A percentile compares a stretch with the other conserved stretches of the same genome.
These are phyloP conservation scores for Caulochytrium protostelioides DNA, from an alignment of 371 early-diverging fungal genomes.

Conservation along the genomic window DNA sequence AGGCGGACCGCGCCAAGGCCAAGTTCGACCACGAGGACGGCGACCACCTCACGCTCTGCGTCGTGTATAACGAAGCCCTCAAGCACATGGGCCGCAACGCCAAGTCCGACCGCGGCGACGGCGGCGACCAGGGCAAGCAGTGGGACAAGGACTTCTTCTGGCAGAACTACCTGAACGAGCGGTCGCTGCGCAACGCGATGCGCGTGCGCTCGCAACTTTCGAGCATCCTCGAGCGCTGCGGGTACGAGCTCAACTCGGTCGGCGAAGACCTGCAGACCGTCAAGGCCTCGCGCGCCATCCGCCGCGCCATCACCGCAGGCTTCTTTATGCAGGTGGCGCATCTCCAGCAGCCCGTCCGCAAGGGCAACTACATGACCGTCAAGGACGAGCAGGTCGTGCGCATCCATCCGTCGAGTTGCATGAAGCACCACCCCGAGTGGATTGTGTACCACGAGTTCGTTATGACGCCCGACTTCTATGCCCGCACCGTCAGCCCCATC, in stretches of 20 bases:
- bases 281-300: too few relatives aligned
- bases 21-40: conserved; percentile 78
- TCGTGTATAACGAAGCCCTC: background rate
- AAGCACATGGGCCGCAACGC: background rate
- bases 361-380: conserved; percentile 73
- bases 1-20: conserved; percentile 78
- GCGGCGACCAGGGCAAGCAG: conserved; percentile 54
- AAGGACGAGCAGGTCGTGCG: conserved; percentile 91
- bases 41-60: conserved; percentile 46
- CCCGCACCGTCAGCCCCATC: conserved; percentile 73
- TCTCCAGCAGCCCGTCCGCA: conserved; percentile 56
- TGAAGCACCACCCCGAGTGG: conserved; percentile 85
- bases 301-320: conserved; percentile 64
- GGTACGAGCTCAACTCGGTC: conserved; percentile 47
- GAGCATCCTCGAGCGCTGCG: conserved; percentile 55
- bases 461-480: conserved; percentile 60
- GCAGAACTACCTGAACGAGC: conserved; percentile 66
- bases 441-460: conserved; percentile 91
- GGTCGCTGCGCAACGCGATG: conserved; percentile 74
- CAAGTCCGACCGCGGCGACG: background rate
- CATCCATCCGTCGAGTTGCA: conserved; percentile 76
- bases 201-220: conserved; percentile 72
- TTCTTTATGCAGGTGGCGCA: conserved; percentile 97
- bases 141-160: too few relatives aligned
- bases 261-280: too few relatives aligned